Evolutionary conservation across 2,329 filamentous ascomycete genomes (phyloP), one percentile per base, ranked within the genome.

Genomic region (Aspergillus costaricaensis): DNA sequence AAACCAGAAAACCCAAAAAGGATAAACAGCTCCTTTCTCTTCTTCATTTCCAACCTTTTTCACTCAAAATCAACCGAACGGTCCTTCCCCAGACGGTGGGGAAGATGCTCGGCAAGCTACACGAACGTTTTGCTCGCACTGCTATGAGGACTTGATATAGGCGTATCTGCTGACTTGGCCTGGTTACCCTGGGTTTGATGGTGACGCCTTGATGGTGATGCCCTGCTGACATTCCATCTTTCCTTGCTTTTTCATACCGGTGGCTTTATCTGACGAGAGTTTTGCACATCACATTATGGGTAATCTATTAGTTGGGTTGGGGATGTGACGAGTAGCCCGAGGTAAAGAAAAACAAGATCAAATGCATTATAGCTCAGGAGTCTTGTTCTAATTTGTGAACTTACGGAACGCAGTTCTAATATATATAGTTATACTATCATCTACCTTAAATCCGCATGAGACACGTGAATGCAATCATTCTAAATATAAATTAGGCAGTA

Each of bases 1-100:
- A 67, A 64, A 68, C 58, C 65, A 54, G 66, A 64, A 64, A 66
- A 59, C 58, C 61, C 65, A 65, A 65, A 65, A 62, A 60, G 61
- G 60, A 67, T 55, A 63, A 57, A 39, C 25, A 19, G 54, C 54
- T 52, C 56, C 19, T 21, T 43, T 36, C 48, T 56, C 32, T 50
- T 52, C 36, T 15, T 57, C 23, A 23, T 14, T 52, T 19, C 27
- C 55, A 53, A 36, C 12, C 2, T 36, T 12, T 14, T 36, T 14
- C 27, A 59, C 55, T 55, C 48, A 53, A 57, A 56, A 48, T 62
- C 57, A 62, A 50, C 43, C 52, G 55, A 58, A 53, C 19, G 4
- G 41, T 14, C 14, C 19, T 41, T 55, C 50, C 32, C 43, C 55
- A 30, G 55, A 60, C 54, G 38, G 32, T 12, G 59, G 55, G 62